Evolutionary conservation across 2,329 filamentous ascomycete genomes (phyloP), one percentile per base, ranked within the genome.

Genomic region (Chalaropsis ovoidea): DNA sequence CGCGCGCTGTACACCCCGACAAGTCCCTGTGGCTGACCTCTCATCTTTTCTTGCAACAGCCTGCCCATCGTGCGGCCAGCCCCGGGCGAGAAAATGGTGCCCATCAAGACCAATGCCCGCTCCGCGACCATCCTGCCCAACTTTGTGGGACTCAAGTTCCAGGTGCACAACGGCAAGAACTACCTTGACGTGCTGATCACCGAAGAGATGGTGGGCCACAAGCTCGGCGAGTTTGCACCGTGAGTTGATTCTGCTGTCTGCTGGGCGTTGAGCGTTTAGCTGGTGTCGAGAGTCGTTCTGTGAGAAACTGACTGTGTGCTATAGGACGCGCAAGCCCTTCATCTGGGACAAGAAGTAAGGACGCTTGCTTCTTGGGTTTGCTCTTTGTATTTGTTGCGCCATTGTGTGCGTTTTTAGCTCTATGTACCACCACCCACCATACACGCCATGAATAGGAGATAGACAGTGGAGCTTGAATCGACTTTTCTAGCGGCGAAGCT

Each of bases 191-290:
- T 96, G 65, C 82, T 81, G 70, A 88, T 96, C 69, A 95, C 91
- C 17, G 92, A 96, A 75, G 89, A 96, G 72, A 96, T 96, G 92
- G 92, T 96, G 62, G 92, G 92, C 64, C 88, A 94, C 76, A 96
- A 96, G 78, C 81, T 96, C 70, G 92, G 92, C 71, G 92, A 96
- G 77, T 96, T 96, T 75, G 86, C 90, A 69, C 80, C 84, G 91
- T 96, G 83, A 72, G 90, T 84, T 62, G 54, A 39, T 39, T 10
- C 27, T 27, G 13, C 5, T 35, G 42, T 42, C 58, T 3, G 7
- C 24, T 60, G 17, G 1, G 15, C 17, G 27, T 6, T 54, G 64
- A 35, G 31, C 31, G 31, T 7, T 35, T 39, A 39, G 8, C 4
- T 39, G 35, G 5, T 7, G 4, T 39, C 3, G 35, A 8, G 8